A percentile compares a stretch with the other conserved stretches of the same genome.
These are phyloP conservation scores for Thelonectria rubi DNA, from an alignment of 2,329 filamentous ascomycete species.

Conservation along the genomic window DNA sequence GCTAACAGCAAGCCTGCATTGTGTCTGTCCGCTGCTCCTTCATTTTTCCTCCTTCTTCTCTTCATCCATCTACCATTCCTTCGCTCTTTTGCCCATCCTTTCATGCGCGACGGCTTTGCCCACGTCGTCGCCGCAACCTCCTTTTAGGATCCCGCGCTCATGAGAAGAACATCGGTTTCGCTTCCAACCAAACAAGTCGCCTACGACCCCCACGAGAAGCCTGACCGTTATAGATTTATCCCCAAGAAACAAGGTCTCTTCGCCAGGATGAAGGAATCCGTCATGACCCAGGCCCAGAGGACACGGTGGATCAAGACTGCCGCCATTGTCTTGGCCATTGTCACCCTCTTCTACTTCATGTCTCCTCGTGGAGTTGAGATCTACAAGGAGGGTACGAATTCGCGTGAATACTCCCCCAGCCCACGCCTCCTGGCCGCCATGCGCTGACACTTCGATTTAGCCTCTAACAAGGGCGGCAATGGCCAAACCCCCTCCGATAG, in stretches of 20 bases:
- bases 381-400: slow-evolving; percentile 55
- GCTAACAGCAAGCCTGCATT: slow-evolving; percentile 13
- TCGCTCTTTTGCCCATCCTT: slow-evolving; percentile 16
- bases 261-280: slow-evolving; percentile 65
- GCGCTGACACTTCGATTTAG: slow-evolving; percentile 27
- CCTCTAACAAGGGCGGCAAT: slow-evolving; percentile 41
- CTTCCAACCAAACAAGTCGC: slow-evolving; percentile 67
- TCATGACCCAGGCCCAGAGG: slow-evolving; percentile 71
- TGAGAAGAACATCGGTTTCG: slow-evolving; percentile 73
- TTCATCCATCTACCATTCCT: not conserved
- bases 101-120: slow-evolving; percentile 41
- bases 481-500: slow-evolving; percentile 68
- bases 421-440: not conserved
- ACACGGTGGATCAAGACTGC: slow-evolving; percentile 72
- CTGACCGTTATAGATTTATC: slow-evolving; percentile 64
- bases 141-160: slow-evolving; percentile 48
- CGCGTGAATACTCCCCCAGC: not conserved
- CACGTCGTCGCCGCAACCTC: slow-evolving; percentile 22
- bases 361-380: slow-evolving; percentile 67
- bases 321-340: slow-evolving; percentile 66
- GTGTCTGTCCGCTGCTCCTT: slow-evolving; percentile 12
- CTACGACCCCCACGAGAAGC: slow-evolving; percentile 72
- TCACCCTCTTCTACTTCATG: slow-evolving; percentile 71
- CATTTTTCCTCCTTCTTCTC: slow-evolving; percentile 9
- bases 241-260: slow-evolving; percentile 58